These are phyloP conservation scores for Cyclotella kingstonii DNA, from an alignment of 108 stramenopile genomes.

Conservation along the genomic window DNA sequence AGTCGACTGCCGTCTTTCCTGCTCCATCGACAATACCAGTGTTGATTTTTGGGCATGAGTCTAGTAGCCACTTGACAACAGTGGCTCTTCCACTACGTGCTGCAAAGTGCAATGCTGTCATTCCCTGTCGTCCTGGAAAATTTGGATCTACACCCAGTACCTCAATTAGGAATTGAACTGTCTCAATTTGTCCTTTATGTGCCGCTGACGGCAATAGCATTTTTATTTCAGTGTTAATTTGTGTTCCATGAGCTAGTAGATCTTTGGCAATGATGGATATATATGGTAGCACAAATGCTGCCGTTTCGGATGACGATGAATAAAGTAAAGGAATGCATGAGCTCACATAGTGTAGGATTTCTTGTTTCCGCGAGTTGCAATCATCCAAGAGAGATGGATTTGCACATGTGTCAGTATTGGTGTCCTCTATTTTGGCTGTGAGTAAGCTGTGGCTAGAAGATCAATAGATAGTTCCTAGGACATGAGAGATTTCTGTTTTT, in stretches of 20 bases:
- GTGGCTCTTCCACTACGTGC: conserved; percentile 58
- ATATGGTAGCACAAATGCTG: neutral
- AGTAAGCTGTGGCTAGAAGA: too few relatives aligned
- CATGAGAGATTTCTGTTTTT: too few relatives aligned
- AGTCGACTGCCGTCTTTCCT: conserved; percentile 66
- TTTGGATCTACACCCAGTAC: conserved; percentile 40
- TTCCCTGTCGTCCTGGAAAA: conserved; percentile 57
- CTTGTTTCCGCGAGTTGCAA: neutral
- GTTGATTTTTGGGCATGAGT: conserved; percentile 19
- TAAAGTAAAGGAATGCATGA: conserved; percentile 1
- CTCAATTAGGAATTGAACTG: conserved; percentile 40
- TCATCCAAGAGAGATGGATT: neutral
- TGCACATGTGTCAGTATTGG: too few relatives aligned
- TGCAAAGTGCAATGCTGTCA: conserved; percentile 77
- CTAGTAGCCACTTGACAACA: conserved; percentile 48
- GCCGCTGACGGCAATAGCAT: conserved; percentile 42
- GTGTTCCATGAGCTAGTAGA: conserved; percentile 22
- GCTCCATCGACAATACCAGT: conserved; percentile 40
- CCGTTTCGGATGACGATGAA: neutral
- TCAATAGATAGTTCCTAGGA: too few relatives aligned
- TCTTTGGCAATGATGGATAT: conserved; percentile 8
- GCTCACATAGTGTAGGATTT: conserved; percentile 14
- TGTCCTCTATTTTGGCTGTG: too few relatives aligned
- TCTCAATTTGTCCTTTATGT: conserved; percentile 43
- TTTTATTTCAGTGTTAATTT: conserved; percentile 5